Evolutionary conservation across 768 basidiomycete species (phyloP).

Genomic region (Boletus tomentosulus): DNA sequence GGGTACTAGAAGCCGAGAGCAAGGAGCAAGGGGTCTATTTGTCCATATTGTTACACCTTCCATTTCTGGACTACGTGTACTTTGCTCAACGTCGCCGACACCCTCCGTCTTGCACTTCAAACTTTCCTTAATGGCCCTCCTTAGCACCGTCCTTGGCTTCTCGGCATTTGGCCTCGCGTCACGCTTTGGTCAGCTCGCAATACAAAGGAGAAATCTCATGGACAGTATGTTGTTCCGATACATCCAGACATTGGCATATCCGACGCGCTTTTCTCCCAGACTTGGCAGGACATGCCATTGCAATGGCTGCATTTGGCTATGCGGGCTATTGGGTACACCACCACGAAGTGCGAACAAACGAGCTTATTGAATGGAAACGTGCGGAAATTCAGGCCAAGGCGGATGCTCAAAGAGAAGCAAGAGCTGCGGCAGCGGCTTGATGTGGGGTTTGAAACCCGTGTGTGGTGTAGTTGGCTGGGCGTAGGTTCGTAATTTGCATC

Average conservation of each 20-base stretch:
- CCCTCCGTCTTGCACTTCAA: background rate
- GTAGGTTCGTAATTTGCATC: slow-evolving; percentile 22
- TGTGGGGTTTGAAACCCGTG: slow-evolving; percentile 1
- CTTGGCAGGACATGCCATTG: slow-evolving; percentile 63
- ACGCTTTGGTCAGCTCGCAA: slow-evolving; percentile 81
- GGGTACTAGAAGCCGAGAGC: no score
- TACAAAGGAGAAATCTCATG: slow-evolving; percentile 76
- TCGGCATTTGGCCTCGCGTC: slow-evolving; percentile 79
- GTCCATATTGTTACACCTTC: slow-evolving; percentile 20
- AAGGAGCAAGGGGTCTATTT: slow-evolving; percentile 18
- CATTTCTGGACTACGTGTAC: slow-evolving; percentile 3
- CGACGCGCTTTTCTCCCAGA: slow-evolving; percentile 41
- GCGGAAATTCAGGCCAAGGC: slow-evolving; percentile 51
- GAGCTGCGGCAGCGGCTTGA: slow-evolving; percentile 21
- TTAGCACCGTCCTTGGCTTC: slow-evolving; percentile 71
- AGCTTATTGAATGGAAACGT: slow-evolving; percentile 60
- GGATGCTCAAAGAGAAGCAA: slow-evolving; percentile 20
- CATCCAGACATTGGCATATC: background rate
- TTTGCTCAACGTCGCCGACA: slow-evolving; percentile 9
- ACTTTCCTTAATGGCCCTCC: slow-evolving; percentile 49
- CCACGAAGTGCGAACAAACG: slow-evolving; percentile 61
- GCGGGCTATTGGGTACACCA: slow-evolving; percentile 71
- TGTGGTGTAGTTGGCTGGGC: background rate
- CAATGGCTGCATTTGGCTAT: slow-evolving; percentile 67
- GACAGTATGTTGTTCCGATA: slow-evolving; percentile 56